Base-by-base conservation (phyloP, 768 basidiomycete species). In the Multifurca ochricompacta region DNA sequence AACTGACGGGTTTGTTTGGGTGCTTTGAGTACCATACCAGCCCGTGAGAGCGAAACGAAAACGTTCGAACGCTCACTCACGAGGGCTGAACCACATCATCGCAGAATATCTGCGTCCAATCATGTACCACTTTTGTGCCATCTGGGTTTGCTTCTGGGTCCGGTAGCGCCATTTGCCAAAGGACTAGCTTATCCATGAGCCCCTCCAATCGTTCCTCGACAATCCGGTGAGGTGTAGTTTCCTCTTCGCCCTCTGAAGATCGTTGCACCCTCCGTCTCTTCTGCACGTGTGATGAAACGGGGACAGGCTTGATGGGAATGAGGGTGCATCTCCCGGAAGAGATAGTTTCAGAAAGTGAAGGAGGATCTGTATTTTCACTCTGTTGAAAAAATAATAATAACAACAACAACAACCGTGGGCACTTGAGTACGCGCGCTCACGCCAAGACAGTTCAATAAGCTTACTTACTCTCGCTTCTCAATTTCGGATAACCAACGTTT, bases 81-180 rank as follows among this genome's bases (percentile, higher is more conserved):
- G 76, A 71, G 36, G 71, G 75, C 59, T 87, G 83, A 14, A 90
- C 80, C 43, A 85, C 62, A 23, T 81, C 77, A 62, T 83, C 79
- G 44, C 75, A 83, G 63, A 90, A 90, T 1, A 65, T 56, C 64
- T 90, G 89, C 69, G 80, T 81, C 87, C 88, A 90, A 61, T 91
- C 87, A 4, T 66, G 57, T 16, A 18, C 46, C 39, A 53, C 47
- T 45, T 46, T 64, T 18, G 34, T 53, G 51, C 51, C 62, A 36
- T 56, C 50, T n/a, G 50, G 52, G 9, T 16, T 58, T 36, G 21
- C 70, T 4, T 62, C 65, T 23, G 71, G 68, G 53, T 84, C 65
- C 31, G 66, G 63, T 3, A 56, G 59, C 58, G 73, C 67, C 19
- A 90, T 76, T 63, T 90, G 88, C 85, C 86, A 87, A 69, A 77